Conservation (phyloP, 1,284 basidiomycete species). For the Paramarasmius palmivorus region DNA sequence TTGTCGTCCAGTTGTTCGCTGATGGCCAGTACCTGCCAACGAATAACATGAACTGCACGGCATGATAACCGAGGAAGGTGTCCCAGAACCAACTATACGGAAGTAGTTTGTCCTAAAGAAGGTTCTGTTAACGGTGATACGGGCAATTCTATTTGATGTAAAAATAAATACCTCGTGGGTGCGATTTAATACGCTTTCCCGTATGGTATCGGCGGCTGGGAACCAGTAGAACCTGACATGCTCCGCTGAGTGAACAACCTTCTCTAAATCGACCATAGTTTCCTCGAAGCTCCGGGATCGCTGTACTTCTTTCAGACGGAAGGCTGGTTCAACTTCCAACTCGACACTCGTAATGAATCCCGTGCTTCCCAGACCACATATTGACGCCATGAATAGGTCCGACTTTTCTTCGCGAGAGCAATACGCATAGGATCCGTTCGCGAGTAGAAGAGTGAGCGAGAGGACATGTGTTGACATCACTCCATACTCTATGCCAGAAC, state of each 20-base stretch:
- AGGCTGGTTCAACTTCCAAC: constrained; percentile 81
- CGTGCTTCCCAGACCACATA: constrained; percentile 93
- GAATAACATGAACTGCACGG: constrained; percentile 81
- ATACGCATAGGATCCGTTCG: constrained; percentile 66
- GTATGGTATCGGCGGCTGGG: constrained; percentile 75
- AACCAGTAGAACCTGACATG: constrained; percentile 97
- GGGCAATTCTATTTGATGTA: background rate
- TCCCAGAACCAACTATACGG: constrained; percentile 69
- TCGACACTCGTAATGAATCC: constrained; percentile 85
- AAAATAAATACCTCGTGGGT: constrained; percentile 69
- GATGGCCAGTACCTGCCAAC: constrained; percentile 57
- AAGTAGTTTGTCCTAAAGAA: constrained; percentile 45
- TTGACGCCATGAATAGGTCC: constrained; percentile 89
- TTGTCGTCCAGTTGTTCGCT: constrained; percentile 56
- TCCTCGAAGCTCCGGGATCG: constrained; percentile 67
- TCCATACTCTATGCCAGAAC: constrained; percentile 80
- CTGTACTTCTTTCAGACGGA: constrained; percentile 80
- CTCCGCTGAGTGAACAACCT: constrained; percentile 67
- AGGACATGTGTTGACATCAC: constrained; percentile 85
- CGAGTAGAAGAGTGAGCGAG: constrained; percentile 73
- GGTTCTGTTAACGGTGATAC: constrained; percentile 7
- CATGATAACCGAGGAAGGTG: constrained; percentile 69
- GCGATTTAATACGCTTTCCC: constrained; percentile 76
- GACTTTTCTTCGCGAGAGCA: constrained; percentile 68
- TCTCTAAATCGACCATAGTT: constrained; percentile 56